Percentiles rank a stretch among this genome's conserved stretches.
These are phyloP conservation scores for Chlorella variabilis DNA, from an alignment of 163 green algal species.

Conservation along the genomic window DNA sequence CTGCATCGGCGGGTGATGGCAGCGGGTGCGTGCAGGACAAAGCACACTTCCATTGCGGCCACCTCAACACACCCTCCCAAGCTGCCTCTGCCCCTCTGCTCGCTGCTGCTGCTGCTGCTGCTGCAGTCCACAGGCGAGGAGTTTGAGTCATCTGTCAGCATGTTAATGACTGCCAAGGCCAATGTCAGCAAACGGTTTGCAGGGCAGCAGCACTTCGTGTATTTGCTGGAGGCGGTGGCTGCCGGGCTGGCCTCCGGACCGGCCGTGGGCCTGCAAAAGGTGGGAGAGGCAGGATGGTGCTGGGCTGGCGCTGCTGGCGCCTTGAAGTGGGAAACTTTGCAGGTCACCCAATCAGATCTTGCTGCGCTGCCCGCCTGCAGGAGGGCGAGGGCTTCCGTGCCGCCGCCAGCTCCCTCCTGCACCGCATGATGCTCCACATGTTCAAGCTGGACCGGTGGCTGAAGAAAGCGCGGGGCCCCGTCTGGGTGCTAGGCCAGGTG, in stretches of 20 bases:
- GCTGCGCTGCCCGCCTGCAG: constrained; percentile 9
- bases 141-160: too few relatives aligned
- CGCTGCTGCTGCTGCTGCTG: too few relatives aligned
- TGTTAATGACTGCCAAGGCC: too few relatives aligned
- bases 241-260: constrained; percentile 76
- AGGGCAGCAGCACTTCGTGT: constrained; percentile 80
- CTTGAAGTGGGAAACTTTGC: too few relatives aligned
- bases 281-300: background rate
- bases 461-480: background rate
- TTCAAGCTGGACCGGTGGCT: constrained; percentile 1
- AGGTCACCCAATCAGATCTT: too few relatives aligned
- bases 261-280: background rate
- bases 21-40: too few relatives aligned
- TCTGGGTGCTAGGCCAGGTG: background rate
- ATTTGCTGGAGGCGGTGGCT: constrained; percentile 92
- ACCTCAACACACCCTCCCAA: too few relatives aligned
- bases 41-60: too few relatives aligned
- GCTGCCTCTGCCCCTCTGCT: too few relatives aligned
- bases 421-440: constrained; percentile 13
- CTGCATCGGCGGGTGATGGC: too few relatives aligned
- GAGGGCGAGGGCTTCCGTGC: constrained; percentile 28
- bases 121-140: too few relatives aligned
- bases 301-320: background rate
- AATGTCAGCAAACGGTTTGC: background rate
- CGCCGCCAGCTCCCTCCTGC: constrained; percentile 2